Base-by-base conservation (phyloP, 495 filamentous ascomycete species). In the Penicillium egyptiacum region DNA sequence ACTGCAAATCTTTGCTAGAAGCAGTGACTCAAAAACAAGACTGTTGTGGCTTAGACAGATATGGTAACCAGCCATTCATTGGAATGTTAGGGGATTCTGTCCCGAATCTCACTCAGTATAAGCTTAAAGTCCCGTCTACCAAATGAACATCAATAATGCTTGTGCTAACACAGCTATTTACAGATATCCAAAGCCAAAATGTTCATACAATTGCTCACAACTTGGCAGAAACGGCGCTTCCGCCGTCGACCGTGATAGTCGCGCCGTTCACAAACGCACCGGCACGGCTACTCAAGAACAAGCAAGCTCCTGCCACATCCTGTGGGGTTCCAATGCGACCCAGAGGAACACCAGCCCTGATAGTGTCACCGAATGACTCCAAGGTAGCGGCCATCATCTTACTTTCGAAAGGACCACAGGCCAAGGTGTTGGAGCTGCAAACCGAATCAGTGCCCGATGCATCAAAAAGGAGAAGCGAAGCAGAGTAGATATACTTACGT, bases 331-430 rank as follows among this genome's bases (percentile, higher is more conserved):
- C 90, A 52, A 92, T 88, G 22, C 90, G 77, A 5, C 82, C 82
- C 57, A 91, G 66, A n/a, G 90, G 90, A 54, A 88, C 83, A 12
- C 77, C 80, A 0, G 60, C 70, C 69, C 83, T 79, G 62, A 94
- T 88, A 26, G 69, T 66, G 12, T 90, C 86, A 41, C 80, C 79
- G 56, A 83, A 82, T 6, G 74, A 66, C 57, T 83, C 72, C 51
- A 92, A 69, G 40, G 87, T 90, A 40, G 81, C 84, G 11, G 83
- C 83, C 89, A 91, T 91, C 89, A 92, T 93, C 73, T 90, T 90
- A 57, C 83, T 88, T 66, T 89, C 78, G 61, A 93, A 93, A 14
- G 89, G 88, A 10, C 89, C 89, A 61, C 88, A 92, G 31, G 89
- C 89, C 50, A 93, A 76, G 1, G 85, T 79, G 53, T 91, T 91